phyloP scores from a whole-genome alignment of 306 rosid species.

The Hylodesmum podocarpum region DNA sequence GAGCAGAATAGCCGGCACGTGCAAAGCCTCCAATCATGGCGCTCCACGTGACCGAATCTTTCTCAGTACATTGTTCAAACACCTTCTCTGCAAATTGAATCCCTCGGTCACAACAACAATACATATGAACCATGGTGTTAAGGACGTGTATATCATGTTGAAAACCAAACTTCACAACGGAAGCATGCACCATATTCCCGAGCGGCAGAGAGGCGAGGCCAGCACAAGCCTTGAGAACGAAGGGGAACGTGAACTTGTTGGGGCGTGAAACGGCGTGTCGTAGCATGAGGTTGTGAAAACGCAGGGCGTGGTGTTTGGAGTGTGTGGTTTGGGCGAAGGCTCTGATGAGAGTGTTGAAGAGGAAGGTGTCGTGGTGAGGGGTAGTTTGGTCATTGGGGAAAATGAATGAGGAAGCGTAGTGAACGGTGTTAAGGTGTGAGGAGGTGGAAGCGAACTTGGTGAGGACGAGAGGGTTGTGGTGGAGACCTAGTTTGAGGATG shows the following conservation, averaged over 20 bases:
- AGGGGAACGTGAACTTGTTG: conserved; percentile 85
- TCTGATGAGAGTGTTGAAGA: conserved; percentile 71
- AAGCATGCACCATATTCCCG: conserved; percentile 65
- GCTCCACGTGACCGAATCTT: conserved; percentile 83
- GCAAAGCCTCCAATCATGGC: conserved; percentile 89
- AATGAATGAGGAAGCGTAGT: conserved; percentile 59
- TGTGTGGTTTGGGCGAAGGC: conserved; percentile 67
- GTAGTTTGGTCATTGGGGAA: conserved; percentile 43
- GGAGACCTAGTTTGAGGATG: conserved; percentile 67
- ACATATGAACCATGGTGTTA: conserved; percentile 90
- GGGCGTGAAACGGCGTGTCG: conserved; percentile 62
- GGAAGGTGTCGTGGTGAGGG: conserved; percentile 58
- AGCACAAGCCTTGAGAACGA: conserved; percentile 84
- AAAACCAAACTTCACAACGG: conserved; percentile 67
- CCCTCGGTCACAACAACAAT: conserved; percentile 57
- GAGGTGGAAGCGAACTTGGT: conserved; percentile 80
- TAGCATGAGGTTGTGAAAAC: conserved; percentile 49
- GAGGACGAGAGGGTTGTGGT: conserved; percentile 70
- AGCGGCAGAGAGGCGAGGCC: conserved; percentile 56
- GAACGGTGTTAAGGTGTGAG: conserved; percentile 48
- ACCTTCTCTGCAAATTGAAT: conserved; percentile 55
- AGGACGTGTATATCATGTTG: conserved; percentile 63
- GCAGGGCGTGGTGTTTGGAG: conserved; percentile 46
- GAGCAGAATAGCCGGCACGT: conserved; percentile 53
- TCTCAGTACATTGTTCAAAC: conserved; percentile 65